Evolutionary conservation across 441 rosid species (phyloP).

Genomic region (Flueggea neowawraea): DNA sequence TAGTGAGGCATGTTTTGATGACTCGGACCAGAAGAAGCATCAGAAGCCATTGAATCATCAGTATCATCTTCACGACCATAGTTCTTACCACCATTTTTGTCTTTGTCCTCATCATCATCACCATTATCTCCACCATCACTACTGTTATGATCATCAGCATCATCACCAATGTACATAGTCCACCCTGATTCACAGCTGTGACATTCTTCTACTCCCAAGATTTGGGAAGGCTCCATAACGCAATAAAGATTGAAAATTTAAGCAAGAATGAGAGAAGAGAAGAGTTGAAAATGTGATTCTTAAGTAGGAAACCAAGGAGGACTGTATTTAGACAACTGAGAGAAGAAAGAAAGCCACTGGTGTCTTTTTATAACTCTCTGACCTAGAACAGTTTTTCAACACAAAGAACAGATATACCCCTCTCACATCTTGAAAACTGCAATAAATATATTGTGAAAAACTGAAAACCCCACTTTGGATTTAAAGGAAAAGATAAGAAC

Average conservation of each 20-base stretch:
- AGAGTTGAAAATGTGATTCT: not conserved
- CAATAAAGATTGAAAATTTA: not conserved
- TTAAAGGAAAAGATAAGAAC: conserved; percentile 26
- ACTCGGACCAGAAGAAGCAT: conserved; percentile 68
- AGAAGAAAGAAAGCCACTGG: not conserved
- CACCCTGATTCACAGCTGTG: conserved; percentile 68
- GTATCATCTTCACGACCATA: conserved; percentile 29
- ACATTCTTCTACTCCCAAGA: conserved; percentile 48
- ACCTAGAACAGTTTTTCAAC: conserved; percentile 9
- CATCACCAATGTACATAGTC: conserved; percentile 62
- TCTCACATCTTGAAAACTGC: conserved; percentile 25
- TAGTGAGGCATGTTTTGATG: conserved; percentile 19
- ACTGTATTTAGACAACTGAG: too few relatives aligned
- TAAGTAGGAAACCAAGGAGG: too few relatives aligned
- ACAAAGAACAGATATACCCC: conserved; percentile 24
- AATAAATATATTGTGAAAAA: not conserved
- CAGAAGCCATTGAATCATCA: conserved; percentile 75
- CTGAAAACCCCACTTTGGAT: conserved; percentile 9
- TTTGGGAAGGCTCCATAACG: conserved; percentile 44
- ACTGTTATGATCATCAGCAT: conserved; percentile 13
- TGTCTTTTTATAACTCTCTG: conserved; percentile 16
- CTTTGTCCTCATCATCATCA: conserved; percentile 2
- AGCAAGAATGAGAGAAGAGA: not conserved
- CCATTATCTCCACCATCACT: conserved; percentile 1
- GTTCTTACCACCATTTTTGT: conserved; percentile 7